Evolutionary conservation across 108 stramenopile species (phyloP).

Genomic region (Aurantiochytrium sp.): DNA sequence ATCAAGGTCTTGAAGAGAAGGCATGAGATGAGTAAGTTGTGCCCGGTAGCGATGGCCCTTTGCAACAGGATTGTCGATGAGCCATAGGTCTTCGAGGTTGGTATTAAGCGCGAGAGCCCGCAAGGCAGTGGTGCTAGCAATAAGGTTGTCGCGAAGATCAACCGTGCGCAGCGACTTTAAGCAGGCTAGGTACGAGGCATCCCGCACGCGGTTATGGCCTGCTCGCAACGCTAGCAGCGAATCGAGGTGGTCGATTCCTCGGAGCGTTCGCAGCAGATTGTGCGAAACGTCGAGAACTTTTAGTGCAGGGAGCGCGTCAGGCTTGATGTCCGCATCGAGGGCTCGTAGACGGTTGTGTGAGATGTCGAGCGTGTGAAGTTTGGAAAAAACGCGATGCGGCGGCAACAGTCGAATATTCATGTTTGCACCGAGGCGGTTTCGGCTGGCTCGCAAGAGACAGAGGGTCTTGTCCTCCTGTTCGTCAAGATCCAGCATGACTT

Average conservation of each 20-base stretch:
- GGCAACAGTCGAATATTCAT: neutral
- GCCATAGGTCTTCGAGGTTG: neutral
- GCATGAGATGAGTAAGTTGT: neutral
- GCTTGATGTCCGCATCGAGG: neutral
- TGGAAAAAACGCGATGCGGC: neutral
- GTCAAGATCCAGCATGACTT: neutral
- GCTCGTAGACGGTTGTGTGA: neutral
- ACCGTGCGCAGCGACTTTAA: neutral
- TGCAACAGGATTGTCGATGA: neutral
- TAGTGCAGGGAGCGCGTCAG: neutral
- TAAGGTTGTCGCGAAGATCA: neutral
- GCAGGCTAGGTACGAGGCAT: neutral
- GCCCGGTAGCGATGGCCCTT: neutral
- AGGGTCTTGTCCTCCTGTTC: neutral
- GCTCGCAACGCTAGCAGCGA: neutral
- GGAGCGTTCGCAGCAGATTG: neutral
- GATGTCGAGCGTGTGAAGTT: neutral
- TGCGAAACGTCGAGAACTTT: constrained; percentile 6
- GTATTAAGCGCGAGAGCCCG: neutral
- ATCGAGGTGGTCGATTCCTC: neutral
- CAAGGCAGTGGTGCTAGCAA: neutral
- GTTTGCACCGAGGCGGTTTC: neutral
- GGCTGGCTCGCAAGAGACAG: neutral
- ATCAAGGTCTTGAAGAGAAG: neutral
- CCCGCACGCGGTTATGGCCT: neutral